These are phyloP conservation scores for Leishmania mexicana DNA, from an alignment of 208 protist genomes.

Conservation along the genomic window DNA sequence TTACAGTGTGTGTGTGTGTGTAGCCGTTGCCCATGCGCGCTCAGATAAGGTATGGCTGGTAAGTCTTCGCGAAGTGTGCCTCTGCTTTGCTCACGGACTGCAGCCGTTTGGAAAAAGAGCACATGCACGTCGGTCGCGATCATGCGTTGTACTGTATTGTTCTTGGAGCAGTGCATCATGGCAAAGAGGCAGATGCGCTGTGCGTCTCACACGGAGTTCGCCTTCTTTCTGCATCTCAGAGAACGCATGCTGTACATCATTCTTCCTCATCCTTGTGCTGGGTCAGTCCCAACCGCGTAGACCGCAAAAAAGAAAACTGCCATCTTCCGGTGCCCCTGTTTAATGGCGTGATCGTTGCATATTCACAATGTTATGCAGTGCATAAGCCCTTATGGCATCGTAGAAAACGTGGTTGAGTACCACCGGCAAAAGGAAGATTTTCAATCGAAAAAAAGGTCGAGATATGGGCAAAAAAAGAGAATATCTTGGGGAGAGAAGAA, in stretches of 20 bases:
- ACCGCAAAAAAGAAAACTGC: background rate
- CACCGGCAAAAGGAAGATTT: background rate
- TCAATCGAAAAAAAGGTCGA: background rate
- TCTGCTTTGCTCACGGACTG: conserved; percentile 57
- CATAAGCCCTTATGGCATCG: background rate
- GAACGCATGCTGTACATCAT: conserved; percentile 23
- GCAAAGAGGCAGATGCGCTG: conserved; percentile 29
- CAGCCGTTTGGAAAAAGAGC: conserved; percentile 65
- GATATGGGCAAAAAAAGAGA: background rate
- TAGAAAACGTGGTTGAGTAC: background rate
- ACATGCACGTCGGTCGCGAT: conserved; percentile 65
- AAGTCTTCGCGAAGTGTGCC: conserved; percentile 42
- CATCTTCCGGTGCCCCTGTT: background rate
- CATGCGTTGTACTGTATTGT: conserved; percentile 24
- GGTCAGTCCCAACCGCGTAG: background rate
- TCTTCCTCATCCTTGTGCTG: conserved; percentile 22
- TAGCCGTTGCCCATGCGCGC: conserved; percentile 86
- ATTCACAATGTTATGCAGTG: too few species aligned
- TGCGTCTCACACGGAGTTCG: conserved; percentile 26
- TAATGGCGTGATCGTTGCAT: too few species aligned
- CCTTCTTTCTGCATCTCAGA: conserved; percentile 31
- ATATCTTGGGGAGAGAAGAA: background rate
- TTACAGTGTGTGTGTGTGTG: conserved; percentile 59
- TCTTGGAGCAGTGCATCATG: conserved; percentile 16
- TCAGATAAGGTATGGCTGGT: conserved; percentile 37